Evolutionary conservation across 805 yeast genomes (phyloP).

Genomic region (Yarrowia bubula): DNA sequence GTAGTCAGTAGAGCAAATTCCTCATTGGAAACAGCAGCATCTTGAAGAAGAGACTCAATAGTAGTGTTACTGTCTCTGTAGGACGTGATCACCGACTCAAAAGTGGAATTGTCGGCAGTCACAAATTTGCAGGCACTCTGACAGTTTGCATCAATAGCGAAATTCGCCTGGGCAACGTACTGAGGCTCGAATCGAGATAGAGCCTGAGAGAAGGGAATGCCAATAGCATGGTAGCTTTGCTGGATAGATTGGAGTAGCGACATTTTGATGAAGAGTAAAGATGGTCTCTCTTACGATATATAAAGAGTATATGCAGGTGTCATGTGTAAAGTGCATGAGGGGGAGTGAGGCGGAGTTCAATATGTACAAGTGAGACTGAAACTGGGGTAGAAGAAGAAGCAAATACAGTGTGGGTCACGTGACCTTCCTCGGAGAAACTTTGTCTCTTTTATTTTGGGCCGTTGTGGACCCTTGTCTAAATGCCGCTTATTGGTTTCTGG

Average conservation of each 20-base stretch:
- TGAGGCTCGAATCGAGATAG: conserved; percentile 10
- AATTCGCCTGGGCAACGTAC: neutral
- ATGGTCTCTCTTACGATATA: neutral
- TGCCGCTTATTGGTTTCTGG: neutral
- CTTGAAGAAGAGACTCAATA: neutral
- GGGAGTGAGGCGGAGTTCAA: neutral
- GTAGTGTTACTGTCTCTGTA: conserved; percentile 8
- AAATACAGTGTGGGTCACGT: neutral
- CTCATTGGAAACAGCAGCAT: neutral
- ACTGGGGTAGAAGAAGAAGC: too few relatives aligned
- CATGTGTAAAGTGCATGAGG: conserved; percentile 3
- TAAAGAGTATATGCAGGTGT: neutral
- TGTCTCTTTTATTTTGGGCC: neutral
- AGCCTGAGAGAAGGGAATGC: neutral
- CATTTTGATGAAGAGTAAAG: neutral
- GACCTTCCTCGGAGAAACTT: neutral
- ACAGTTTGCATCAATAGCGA: conserved; percentile 4
- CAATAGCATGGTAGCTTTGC: conserved; percentile 9
- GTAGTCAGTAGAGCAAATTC: conserved; percentile 1
- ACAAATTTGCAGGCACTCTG: neutral
- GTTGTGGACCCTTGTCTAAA: neutral
- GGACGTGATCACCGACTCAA: neutral
- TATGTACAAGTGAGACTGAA: conserved; percentile 8
- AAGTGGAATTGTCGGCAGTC: neutral
- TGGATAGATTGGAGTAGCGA: conserved; percentile 4